Evolutionary conservation across 768 basidiomycete species (phyloP), one percentile per base, ranked within the genome.

Genomic region (Gelatoporia subvermispora): DNA sequence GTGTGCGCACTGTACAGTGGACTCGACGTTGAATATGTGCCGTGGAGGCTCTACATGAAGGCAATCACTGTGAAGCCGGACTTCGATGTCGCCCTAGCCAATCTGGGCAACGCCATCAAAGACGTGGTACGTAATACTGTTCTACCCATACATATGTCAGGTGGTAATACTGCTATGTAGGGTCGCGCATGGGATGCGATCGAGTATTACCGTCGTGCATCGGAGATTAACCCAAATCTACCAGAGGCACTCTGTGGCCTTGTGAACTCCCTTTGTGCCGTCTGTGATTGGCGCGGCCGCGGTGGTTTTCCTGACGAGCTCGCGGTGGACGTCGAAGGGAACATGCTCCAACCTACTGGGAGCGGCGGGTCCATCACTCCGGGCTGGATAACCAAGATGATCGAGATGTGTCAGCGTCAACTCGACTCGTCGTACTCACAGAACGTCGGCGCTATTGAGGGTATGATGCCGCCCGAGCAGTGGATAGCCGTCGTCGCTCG

Each of bases 51-150:
- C 13, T 76, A 75, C 56, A 62, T 61, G 37, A 64, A 67, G 41
- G 74, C 73, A 2, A 53, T 76, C 15, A 45, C 64, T 35, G 52
- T 54, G 35, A 72, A 76, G 44, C 75, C 75, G 4, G 69, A 73
- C 51, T 72, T 76, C 28, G 77, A 76, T 37, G 72, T 78, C 48
- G 76, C 76, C 3, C 63, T 78, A 9, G 74, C 75, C 15, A 78
- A 78, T 47, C 65, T 78, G 59, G 76, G 70, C 16, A 78, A 76
- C 58, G 73, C 74, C 0, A 57, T 78, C 55, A 77, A 76, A 55
- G 76, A 78, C 52, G 60, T 59, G 47, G 76, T 77, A 31, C 37
- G 69, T 45, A 18, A n/a, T n/a, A 23, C 39, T 2, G n/a, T 16
- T 24, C 41, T 7, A 16, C 21, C 28, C 37, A 36, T 9, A 10